Conservation (phyloP, 2,329 filamentous ascomycete species). For the Fusarium siculi region DNA sequence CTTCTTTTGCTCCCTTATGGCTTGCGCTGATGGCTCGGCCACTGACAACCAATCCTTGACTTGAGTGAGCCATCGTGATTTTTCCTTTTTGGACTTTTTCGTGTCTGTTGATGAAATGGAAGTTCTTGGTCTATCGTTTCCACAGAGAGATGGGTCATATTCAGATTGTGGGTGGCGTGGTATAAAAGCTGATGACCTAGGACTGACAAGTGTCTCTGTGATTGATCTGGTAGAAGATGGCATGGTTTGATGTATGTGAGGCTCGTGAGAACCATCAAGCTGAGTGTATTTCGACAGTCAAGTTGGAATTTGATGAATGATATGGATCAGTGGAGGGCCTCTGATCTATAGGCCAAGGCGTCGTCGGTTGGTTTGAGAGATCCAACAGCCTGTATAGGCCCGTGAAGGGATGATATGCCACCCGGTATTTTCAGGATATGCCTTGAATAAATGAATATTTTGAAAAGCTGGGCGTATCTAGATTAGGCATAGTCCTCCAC, state of each 20-base stretch:
- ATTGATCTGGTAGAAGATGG: constrained; percentile 4
- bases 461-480: constrained; percentile 2
- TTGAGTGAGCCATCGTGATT: constrained; percentile 53
- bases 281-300: too few relatives aligned
- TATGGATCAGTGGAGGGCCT: neutral
- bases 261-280: neutral
- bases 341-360: neutral
- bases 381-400: neutral
- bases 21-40: constrained; percentile 62
- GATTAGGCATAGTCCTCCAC: constrained; percentile 23
- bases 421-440: neutral
- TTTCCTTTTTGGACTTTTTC: constrained; percentile 44
- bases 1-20: constrained; percentile 58
- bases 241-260: constrained; percentile 10
- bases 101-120: constrained; percentile 19
- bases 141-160: constrained; percentile 37
- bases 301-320: neutral
- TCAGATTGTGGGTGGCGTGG: constrained; percentile 36
- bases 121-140: constrained; percentile 29
- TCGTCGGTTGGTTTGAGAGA: neutral
- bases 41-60: constrained; percentile 61
- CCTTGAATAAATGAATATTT: constrained; percentile 10
- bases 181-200: constrained; percentile 21
- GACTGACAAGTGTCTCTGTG: constrained; percentile 9
- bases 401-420: neutral